Percentiles rank a stretch among this genome's conserved stretches.
Conservation (phyloP, 2,329 filamentous ascomycete species). For the Rutstroemia sp. region DNA sequence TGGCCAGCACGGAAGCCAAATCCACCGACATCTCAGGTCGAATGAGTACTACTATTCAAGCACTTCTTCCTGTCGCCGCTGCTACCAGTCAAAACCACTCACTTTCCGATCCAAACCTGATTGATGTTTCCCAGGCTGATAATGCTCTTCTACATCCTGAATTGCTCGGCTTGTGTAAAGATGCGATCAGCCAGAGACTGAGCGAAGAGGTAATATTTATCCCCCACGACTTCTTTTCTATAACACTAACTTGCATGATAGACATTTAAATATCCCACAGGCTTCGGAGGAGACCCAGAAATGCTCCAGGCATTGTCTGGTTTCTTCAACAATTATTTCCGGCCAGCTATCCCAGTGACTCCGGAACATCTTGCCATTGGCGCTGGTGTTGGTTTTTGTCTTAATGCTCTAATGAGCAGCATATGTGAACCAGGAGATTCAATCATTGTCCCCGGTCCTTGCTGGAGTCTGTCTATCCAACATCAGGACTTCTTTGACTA, state of each 20-base stretch:
- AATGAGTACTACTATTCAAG: background rate
- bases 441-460: background rate
- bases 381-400: background rate
- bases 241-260: background rate
- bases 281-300: background rate
- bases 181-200: background rate
- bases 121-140: background rate
- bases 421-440: background rate
- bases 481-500: background rate
- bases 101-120: background rate
- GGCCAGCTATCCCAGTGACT: background rate
- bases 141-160: background rate
- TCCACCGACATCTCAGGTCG: background rate
- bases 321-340: background rate
- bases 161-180: background rate
- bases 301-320: background rate
- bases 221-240: background rate
- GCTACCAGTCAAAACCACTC: background rate
- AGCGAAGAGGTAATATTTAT: background rate
- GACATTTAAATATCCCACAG: background rate
- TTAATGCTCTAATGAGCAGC: background rate
- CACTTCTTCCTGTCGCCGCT: background rate
- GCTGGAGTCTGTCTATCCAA: background rate
- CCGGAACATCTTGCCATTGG: background rate
- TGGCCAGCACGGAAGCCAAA: background rate